Conservation (phyloP, 2,329 filamentous ascomycete genomes). For the Colletotrichum zoysiae region DNA sequence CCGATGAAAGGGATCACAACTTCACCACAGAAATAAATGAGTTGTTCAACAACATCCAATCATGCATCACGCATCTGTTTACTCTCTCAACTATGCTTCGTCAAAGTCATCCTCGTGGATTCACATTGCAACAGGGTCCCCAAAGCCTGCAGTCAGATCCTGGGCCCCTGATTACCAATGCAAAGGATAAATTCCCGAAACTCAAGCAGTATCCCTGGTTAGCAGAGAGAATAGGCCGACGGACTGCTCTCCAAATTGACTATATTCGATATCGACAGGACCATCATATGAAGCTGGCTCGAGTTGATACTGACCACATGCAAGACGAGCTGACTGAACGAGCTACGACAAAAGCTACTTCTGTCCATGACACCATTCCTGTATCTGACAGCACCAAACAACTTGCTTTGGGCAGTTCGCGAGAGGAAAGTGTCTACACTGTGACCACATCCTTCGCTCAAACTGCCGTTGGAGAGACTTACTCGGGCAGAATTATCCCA, state of each 20-base stretch:
- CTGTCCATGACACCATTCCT: not conserved
- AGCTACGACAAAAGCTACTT: conserved; percentile 19
- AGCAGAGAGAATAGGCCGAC: conserved; percentile 5
- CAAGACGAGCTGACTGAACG: not conserved
- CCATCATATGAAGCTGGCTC: conserved; percentile 7
- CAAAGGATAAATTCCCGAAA: conserved; percentile 23
- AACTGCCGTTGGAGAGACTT: not conserved
- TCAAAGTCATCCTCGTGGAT: conserved; percentile 14
- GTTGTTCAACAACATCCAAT: conserved; percentile 13
- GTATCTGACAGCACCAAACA: not conserved
- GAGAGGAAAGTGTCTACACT: conserved; percentile 9
- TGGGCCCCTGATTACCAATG: not conserved
- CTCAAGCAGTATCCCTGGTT: conserved; percentile 12
- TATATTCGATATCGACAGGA: conserved; percentile 21
- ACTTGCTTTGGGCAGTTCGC: too few relatives aligned
- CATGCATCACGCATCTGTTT: conserved; percentile 21
- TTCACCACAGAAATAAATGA: conserved; percentile 14
- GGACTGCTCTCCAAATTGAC: not conserved
- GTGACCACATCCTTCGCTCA: conserved; percentile 22
- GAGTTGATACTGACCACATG: not conserved
- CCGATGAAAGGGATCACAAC: not conserved
- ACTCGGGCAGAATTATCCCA: not conserved
- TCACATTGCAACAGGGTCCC: not conserved
- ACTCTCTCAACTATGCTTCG: conserved; percentile 14
- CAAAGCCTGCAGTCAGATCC: not conserved